Evolutionary conservation across 176 grass and related monocot species (phyloP).

Genomic region (Carex parvula): DNA sequence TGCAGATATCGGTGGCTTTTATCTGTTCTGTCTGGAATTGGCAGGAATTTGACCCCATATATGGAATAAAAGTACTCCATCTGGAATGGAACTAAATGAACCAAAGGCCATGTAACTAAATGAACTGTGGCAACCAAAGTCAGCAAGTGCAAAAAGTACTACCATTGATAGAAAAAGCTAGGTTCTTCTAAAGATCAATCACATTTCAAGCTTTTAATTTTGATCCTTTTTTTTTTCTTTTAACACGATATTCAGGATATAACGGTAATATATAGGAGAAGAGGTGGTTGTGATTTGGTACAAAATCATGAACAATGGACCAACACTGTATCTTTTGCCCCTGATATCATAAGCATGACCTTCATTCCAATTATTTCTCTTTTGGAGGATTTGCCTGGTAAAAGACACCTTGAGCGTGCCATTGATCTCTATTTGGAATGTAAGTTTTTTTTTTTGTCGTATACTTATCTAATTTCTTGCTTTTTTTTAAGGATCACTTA

Average conservation of each 20-base stretch:
- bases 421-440: slow-evolving; percentile 88
- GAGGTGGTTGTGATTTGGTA: slow-evolving; percentile 94
- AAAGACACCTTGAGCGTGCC: slow-evolving; percentile 73
- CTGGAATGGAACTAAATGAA: background rate
- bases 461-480: background rate
- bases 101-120: background rate
- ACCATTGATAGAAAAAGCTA: background rate
- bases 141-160: background rate
- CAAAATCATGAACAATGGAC: slow-evolving; percentile 81
- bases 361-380: slow-evolving; percentile 86
- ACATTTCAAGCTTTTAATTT: background rate
- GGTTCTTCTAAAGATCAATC: background rate
- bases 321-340: slow-evolving; percentile 58
- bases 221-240: background rate
- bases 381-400: slow-evolving; percentile 62
- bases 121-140: background rate
- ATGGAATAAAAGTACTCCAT: background rate
- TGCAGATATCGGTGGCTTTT: background rate
- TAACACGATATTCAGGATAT: slow-evolving; percentile 57
- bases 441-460: slow-evolving; percentile 34
- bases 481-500: background rate
- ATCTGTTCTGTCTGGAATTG: background rate
- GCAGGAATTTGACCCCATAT: background rate
- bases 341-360: slow-evolving; percentile 98
- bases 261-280: slow-evolving; percentile 98